A percentile compares a stretch with the other conserved stretches of the same genome.
These are phyloP conservation scores for Rhizopogon vulgaris DNA, from an alignment of 768 basidiomycete genomes.

Conservation along the genomic window DNA sequence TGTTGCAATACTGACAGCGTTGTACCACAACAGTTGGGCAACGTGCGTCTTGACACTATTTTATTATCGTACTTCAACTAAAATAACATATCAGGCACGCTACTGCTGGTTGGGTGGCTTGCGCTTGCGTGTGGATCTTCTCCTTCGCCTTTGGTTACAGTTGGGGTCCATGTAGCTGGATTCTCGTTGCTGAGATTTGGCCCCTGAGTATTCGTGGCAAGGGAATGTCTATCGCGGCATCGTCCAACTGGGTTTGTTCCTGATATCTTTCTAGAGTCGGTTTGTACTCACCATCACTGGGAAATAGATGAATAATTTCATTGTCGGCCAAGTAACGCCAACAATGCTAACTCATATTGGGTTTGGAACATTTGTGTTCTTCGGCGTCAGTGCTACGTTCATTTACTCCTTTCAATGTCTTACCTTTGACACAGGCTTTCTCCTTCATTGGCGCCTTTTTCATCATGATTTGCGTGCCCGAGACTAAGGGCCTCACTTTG, in stretches of 20 bases:
- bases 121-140: conserved; percentile 69
- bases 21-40: conserved; percentile 52
- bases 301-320: conserved; percentile 70
- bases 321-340: conserved; percentile 52
- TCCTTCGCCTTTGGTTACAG: conserved; percentile 70
- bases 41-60: conserved; percentile 26
- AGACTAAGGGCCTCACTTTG: conserved; percentile 65
- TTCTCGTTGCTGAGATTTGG: conserved; percentile 72
- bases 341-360: conserved; percentile 59
- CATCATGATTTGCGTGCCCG: conserved; percentile 63
- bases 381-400: conserved; percentile 42
- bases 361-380: conserved; percentile 74
- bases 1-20: conserved; percentile 57
- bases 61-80: not conserved
- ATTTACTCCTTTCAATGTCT: not conserved
- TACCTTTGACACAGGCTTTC: conserved; percentile 38
- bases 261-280: not conserved
- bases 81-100: conserved; percentile 23
- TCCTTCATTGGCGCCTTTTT: conserved; percentile 65
- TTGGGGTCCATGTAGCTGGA: conserved; percentile 80
- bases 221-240: conserved; percentile 69
- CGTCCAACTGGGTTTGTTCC: conserved; percentile 61
- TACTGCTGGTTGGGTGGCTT: conserved; percentile 65
- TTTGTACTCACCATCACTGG: not conserved
- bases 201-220: conserved; percentile 69